Base-by-base conservation (phyloP, 1,284 basidiomycete species). In the Austroboletus novae-zelandiae region DNA sequence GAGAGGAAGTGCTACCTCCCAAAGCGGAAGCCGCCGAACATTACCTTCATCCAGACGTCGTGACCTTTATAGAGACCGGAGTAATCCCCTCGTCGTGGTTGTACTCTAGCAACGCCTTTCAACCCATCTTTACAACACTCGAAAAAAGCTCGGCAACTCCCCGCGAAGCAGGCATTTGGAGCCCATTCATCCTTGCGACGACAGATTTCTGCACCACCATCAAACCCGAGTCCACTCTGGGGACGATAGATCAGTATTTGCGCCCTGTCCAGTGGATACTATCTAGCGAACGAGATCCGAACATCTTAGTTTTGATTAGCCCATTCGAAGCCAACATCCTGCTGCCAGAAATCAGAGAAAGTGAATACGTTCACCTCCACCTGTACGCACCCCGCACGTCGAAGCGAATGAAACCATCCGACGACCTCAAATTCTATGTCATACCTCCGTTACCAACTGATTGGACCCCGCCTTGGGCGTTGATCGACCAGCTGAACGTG, bases 221-320 rank as follows among this genome's bases (percentile, higher is more conserved):
- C 3, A 23, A 23, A 23, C 20, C 20, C 20, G 20, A 23, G 20
- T 23, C 20, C 20, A 23, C 20, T 23, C 20, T 23, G 14, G 43
- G 32, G 6, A 31, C 9, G 1, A 27, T 34, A 3, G 51, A 57
- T 29, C 66, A 71, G 30, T 75, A 70, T 45, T 50, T 73, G 23
- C 71, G 71, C 15, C 70, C 73, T 0, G 65, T 75, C 20, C 65
- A 71, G 35, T 74, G 76, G 75, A 60, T 77, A 35, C 37, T 73
- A n/a, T 68, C 71, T 1, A 41, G 46, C 9, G 45, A 39, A 35
- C 15, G 32, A 14, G 11, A 14, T 14, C 20, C 20, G 27, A 5
- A 5, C 5, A 44, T 23, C 5, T 30, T 73, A 2, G 62, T 79
- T 20, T 55, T 70, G 9, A 47, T 76, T 49, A 77, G 77, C 53